Conservation (phyloP, 805 yeast genomes). For the Myxozyma geophila region DNA sequence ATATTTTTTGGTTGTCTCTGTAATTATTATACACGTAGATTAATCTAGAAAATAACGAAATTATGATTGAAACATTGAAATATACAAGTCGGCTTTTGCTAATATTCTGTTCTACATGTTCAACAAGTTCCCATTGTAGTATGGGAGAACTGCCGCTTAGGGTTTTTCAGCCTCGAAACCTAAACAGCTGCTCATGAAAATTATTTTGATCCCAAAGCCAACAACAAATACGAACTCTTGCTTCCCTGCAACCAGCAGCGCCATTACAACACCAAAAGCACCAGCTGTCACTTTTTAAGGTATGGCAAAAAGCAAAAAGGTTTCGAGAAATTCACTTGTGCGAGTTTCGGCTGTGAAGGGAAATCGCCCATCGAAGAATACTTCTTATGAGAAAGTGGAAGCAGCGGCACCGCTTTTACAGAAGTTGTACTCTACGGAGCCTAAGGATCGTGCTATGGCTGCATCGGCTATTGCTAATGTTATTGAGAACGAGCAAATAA, state of each 20-base stretch:
- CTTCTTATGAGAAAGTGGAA: conserved; percentile 52
- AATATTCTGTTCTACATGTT: no score
- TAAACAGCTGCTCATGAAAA: no score
- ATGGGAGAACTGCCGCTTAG: no score
- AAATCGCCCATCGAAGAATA: conserved; percentile 27
- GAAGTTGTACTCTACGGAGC: conserved; percentile 62
- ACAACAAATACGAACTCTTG: no score
- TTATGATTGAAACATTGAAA: no score
- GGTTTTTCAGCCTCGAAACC: no score
- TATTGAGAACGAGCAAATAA: conserved; percentile 64
- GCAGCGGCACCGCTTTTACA: conserved; percentile 71
- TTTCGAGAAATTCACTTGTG: conserved; percentile 56
- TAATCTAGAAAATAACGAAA: no score
- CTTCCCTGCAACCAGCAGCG: neutral
- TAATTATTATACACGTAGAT: no score
- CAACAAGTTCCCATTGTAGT: no score
- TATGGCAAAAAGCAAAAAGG: conserved; percentile 80
- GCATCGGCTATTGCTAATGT: conserved; percentile 67
- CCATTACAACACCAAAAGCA: neutral
- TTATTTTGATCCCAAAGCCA: no score
- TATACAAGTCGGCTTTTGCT: no score
- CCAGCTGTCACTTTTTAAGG: neutral
- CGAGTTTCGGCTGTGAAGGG: conserved; percentile 45
- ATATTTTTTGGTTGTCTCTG: no score
- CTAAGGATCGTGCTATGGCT: conserved; percentile 79